These are phyloP conservation scores for Trypanosoma brucei DNA, from an alignment of 208 protist species.

Conservation along the genomic window DNA sequence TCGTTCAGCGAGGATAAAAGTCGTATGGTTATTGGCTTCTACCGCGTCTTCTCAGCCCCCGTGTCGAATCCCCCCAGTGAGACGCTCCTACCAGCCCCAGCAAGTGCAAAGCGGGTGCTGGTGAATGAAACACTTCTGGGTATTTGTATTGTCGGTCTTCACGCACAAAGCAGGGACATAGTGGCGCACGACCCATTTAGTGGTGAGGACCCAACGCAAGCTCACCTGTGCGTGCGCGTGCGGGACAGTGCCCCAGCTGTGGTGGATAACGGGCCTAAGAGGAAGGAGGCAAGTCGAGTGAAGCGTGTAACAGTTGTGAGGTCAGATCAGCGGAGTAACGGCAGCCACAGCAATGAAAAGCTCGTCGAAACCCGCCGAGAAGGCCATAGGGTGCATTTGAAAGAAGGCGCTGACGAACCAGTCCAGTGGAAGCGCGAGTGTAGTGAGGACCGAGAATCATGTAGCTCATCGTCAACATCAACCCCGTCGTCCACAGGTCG, in stretches of 20 bases:
- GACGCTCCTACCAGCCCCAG: conserved; percentile 17
- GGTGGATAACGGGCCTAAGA: neutral
- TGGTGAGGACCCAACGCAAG: conserved; percentile 28
- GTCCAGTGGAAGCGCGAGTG: no score
- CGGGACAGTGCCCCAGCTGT: neutral
- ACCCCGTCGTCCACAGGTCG: no score
- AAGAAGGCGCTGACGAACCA: no score
- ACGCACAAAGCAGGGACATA: conserved; percentile 59
- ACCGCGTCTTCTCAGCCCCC: conserved; percentile 52
- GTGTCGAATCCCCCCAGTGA: conserved; percentile 27
- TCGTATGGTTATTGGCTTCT: conserved; percentile 69
- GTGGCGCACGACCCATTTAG: conserved; percentile 60
- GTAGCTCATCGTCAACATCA: no score
- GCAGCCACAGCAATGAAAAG: no score
- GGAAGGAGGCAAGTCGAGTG: neutral
- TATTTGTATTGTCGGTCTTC: conserved; percentile 71
- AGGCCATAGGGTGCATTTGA: no score
- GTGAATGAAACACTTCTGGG: conserved; percentile 71
- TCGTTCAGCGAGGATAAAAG: conserved; percentile 63
- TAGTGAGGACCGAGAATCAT: no score
- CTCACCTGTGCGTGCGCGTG: conserved; percentile 11
- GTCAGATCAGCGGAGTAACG: neutral
- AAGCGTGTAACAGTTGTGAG: neutral
- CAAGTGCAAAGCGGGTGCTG: conserved; percentile 38
- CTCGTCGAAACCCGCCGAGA: no score